Percentiles rank a stretch among this genome's conserved stretches.
These are phyloP conservation scores for Talaromyces funiculosus DNA, from an alignment of 2,329 filamentous ascomycete genomes.

Conservation along the genomic window DNA sequence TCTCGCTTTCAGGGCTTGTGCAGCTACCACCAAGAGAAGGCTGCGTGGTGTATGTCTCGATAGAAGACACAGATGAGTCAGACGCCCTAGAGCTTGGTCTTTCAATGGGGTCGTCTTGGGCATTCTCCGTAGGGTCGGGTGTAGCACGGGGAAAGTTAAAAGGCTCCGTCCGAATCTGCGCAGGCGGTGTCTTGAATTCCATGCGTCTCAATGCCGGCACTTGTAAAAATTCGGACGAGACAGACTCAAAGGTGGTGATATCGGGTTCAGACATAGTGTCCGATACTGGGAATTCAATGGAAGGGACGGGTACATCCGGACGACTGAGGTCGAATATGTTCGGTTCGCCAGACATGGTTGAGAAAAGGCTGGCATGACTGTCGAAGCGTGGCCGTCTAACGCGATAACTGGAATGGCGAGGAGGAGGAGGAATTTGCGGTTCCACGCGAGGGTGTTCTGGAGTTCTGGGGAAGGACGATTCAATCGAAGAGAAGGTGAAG, in stretches of 20 bases:
- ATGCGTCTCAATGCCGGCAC: slow-evolving; percentile 35
- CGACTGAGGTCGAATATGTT: slow-evolving; percentile 29
- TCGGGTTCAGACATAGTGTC: slow-evolving; percentile 24
- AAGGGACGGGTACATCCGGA: slow-evolving; percentile 39
- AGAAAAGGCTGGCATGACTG: slow-evolving; percentile 33
- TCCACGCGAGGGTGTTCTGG: slow-evolving; percentile 37
- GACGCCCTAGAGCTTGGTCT: slow-evolving; percentile 55
- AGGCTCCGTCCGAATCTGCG: slow-evolving; percentile 39
- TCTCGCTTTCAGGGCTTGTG: slow-evolving; percentile 57
- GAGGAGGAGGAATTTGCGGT: slow-evolving; percentile 40
- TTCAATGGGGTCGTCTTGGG: slow-evolving; percentile 39
- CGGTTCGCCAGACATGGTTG: slow-evolving; percentile 28
- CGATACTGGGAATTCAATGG: slow-evolving; percentile 34
- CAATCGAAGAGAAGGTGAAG: slow-evolving; percentile 38
- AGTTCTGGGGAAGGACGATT: slow-evolving; percentile 35
- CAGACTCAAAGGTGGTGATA: slow-evolving; percentile 21
- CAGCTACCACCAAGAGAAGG: slow-evolving; percentile 56
- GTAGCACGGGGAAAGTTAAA: slow-evolving; percentile 25
- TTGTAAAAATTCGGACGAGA: slow-evolving; percentile 31
- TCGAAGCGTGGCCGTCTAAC: slow-evolving; percentile 37
- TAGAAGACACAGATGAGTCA: slow-evolving; percentile 58
- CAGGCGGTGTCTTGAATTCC: slow-evolving; percentile 40
- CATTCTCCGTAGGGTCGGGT: slow-evolving; percentile 29
- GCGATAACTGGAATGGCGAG: slow-evolving; percentile 39
- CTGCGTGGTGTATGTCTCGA: slow-evolving; percentile 51